Base-by-base conservation (phyloP, 805 yeast species). In the Komagataella pseudopastoris region DNA sequence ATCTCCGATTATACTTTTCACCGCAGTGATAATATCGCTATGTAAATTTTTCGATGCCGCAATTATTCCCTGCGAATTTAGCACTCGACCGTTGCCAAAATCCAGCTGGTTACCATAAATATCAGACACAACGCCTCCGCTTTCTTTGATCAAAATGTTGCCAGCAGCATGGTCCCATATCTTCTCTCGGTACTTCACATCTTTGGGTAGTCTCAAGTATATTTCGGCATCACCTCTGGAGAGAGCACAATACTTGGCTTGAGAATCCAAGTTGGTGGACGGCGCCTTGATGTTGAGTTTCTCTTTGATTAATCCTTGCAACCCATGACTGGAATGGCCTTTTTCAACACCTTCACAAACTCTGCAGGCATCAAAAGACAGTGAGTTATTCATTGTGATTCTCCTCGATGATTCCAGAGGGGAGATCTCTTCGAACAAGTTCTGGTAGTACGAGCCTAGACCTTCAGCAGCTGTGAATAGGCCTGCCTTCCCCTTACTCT, bases 91-190 rank as follows among this genome's bases (percentile, higher is more conserved):
- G 46, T 73, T 71, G 6, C 96, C 89, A 59, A 93, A 93, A 61
- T 91, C 82, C 52, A 93, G 75, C 22, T 74, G 72, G 10, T 71
- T 71, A 17, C 96, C 96, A 51, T 76, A 66, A 66, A 91, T 79
- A 62, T 93, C 99, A 14, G 91, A 80, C 10, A 93, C 98, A 49
- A 71, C 64, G 6, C 99, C 99, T 46, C 97, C 97, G 59, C 95
- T 85, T 66, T 95, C 99, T 43, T 77, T 74, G 48, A 95, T 82
- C 54, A 93, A 75, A 12, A 91, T 73, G 60, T 85, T 84, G 3
- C 99, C 99, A 1, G 97, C 95, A 17, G 98, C 98, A 65, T 93
- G 99, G 67, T 93, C 99, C 98, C 99, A 93, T 54, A 93, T 89
- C 67, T 93, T 93, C 64, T 93, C 99, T 59, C 87, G 77, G 64